phyloP scores from a whole-genome alignment of 257 asterid genomes.

The Nyctanthes arbortristis region DNA sequence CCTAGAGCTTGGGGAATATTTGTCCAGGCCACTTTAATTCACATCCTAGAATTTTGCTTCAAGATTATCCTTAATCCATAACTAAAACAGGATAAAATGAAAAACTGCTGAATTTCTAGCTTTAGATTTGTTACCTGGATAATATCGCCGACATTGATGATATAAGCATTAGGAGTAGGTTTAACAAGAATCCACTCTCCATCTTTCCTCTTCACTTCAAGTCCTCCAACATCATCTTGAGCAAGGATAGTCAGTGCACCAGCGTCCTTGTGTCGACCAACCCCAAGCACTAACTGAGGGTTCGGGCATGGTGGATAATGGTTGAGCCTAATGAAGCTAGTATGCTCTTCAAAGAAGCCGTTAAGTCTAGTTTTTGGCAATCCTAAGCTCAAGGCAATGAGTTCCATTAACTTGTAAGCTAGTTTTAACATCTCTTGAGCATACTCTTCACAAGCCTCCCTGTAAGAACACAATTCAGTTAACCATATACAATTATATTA shows the following conservation, averaged over 20 bases:
- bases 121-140: conserved; percentile 6
- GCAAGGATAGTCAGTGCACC: conserved; percentile 23
- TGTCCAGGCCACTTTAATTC: neutral
- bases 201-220: conserved; percentile 21
- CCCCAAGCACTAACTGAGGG: conserved; percentile 34
- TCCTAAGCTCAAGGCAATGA: conserved; percentile 59
- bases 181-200: conserved; percentile 20
- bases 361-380: conserved; percentile 36
- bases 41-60: neutral
- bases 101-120: neutral
- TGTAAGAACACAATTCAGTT: conserved; percentile 5
- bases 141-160: conserved; percentile 21
- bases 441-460: conserved; percentile 42
- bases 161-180: conserved; percentile 22
- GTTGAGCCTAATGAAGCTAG: conserved; percentile 37
- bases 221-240: conserved; percentile 28
- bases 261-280: conserved; percentile 8
- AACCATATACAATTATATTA: neutral
- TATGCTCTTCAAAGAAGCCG: conserved; percentile 38
- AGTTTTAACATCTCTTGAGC: conserved; percentile 43
- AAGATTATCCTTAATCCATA: neutral
- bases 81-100: neutral
- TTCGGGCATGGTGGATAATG: conserved; percentile 48
- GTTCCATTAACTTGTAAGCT: conserved; percentile 41
- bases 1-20: no score